Evolutionary conservation across 192 early-diverging fungal genomes (phyloP), one percentile per base, ranked within the genome.

Genomic region (Phlyctochytrium planicorne): DNA sequence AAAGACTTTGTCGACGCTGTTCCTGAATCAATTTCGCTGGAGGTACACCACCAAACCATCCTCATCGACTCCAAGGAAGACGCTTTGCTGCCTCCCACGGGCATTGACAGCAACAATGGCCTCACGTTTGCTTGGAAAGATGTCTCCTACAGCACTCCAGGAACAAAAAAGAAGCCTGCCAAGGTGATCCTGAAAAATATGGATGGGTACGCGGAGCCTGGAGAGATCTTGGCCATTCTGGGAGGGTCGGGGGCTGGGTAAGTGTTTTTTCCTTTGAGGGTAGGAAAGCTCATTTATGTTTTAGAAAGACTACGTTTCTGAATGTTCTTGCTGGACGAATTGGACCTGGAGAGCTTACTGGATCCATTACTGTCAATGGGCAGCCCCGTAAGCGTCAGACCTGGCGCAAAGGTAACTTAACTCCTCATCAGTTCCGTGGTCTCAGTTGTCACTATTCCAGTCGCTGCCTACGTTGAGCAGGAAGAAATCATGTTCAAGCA

Each of bases 401-500:
- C 40, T 47, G 40, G 40, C 40, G 40, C 40, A 47, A 47, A n/a
- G n/a, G n/a, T n/a, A n/a, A n/a, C n/a, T n/a, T n/a, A n/a, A n/a
- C n/a, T n/a, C n/a, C n/a, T n/a, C n/a, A n/a, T n/a, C n/a, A n/a
- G n/a, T n/a, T n/a, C n/a, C n/a, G n/a, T n/a, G n/a, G n/a, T n/a
- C n/a, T n/a, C n/a, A n/a, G n/a, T n/a, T n/a, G n/a, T n/a, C n/a
- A n/a, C n/a, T n/a, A n/a, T n/a, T n/a, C n/a, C n/a, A 20, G 20
- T 20, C 40, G 20, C 20, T 6, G 74, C 74, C 24, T 80, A 74
- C 36, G 78, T 80, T 30, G 67, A 80, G 69, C 78, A 80, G 37
- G 52, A 67, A 52, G 78, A 80, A 33, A 53, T 70, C 12, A 20
- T 97, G 82, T 56, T 74, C 47, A 60, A 66, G 23, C 61, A 74